Conservation (phyloP, 2,329 filamentous ascomycete genomes). For the Thielaviopsis punctulata region DNA sequence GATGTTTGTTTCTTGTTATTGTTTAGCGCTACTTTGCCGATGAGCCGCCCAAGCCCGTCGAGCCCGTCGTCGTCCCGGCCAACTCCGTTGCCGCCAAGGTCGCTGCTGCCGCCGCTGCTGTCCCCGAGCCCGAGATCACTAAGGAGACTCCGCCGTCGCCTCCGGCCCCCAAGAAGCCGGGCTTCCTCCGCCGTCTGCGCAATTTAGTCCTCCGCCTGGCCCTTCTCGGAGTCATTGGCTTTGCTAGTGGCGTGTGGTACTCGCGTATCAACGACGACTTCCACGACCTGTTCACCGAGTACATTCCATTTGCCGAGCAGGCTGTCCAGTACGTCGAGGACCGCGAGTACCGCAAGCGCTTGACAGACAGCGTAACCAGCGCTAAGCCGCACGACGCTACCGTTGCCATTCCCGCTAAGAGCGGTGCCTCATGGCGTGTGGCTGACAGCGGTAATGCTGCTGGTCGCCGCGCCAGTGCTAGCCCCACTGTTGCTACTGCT, state of each 20-base stretch:
- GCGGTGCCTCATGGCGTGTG: slow-evolving; percentile 67
- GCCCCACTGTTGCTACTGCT: slow-evolving; percentile 19
- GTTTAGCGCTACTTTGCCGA: slow-evolving; percentile 40
- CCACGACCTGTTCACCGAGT: slow-evolving; percentile 98
- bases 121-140: slow-evolving; percentile 12
- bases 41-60: slow-evolving; percentile 23
- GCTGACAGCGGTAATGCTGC: slow-evolving; percentile 40
- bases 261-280: slow-evolving; percentile 92
- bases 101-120: slow-evolving; percentile 17
- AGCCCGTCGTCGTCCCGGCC: slow-evolving; percentile 28
- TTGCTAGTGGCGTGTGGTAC: slow-evolving; percentile 80
- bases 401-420: slow-evolving; percentile 70
- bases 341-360: slow-evolving; percentile 76
- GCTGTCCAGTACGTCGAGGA: slow-evolving; percentile 92
- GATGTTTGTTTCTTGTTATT: slow-evolving; percentile 3
- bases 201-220: slow-evolving; percentile 62
- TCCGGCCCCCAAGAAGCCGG: slow-evolving; percentile 37
- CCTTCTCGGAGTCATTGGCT: slow-evolving; percentile 59
- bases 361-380: slow-evolving; percentile 38
- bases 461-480: slow-evolving; percentile 45
- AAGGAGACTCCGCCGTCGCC: slow-evolving; percentile 22
- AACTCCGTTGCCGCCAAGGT: slow-evolving; percentile 24
- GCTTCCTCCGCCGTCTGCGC: slow-evolving; percentile 54
- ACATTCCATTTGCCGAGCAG: slow-evolving; percentile 85
- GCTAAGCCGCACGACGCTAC: slow-evolving; percentile 43